Base-by-base conservation (phyloP, 1,139 yeast genomes). In the Kurtzmaniella natalensis region DNA sequence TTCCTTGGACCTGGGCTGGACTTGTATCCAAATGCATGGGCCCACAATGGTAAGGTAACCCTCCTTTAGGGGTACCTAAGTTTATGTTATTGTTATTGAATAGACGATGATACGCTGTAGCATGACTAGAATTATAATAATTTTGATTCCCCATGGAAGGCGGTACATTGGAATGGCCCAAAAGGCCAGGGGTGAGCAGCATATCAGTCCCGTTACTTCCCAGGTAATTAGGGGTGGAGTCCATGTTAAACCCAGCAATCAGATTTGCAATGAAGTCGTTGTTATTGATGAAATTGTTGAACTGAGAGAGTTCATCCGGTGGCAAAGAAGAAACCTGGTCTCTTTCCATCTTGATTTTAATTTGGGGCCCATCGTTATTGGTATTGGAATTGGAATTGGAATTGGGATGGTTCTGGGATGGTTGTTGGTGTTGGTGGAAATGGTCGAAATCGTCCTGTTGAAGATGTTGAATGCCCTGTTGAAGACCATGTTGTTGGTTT, bases 251-350 rank as follows among this genome's bases (percentile, higher is more conserved):
- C 8, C 26, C 26, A 4, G 7, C 25, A 7, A 18, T 21, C 25
- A 32, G 30, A 20, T 35, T 35, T 3, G 35, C 28, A 14, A 42
- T 45, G 30, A 42, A 45, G 31, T 42, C 44, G 35, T 42, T 44
- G 32, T 41, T 43, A 31, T 38, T 44, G 38, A 44, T 41, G 31
- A 41, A 44, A 31, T 40, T 44, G 31, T 36, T 43, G 37, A 42
- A 44, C 18, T 32, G 31, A 10, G 35, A 23, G 10, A 35, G 21
- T 14, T 35, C 38, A n/a, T 35, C 38, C 10, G 29, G 32, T 16
- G 18, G 20, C 18, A 23, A 11, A 4, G 26, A 23, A 10, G 26
- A 16, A 13, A 26, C 26, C 28, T 25, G 13, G 8, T 29, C 29
- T 7, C 14, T 26, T n/a, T 32, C 36, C 30, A 28, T 25, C 14